phyloP scores from a whole-genome alignment of 2,329 filamentous ascomycete species.

The Aspergillus sp. region DNA sequence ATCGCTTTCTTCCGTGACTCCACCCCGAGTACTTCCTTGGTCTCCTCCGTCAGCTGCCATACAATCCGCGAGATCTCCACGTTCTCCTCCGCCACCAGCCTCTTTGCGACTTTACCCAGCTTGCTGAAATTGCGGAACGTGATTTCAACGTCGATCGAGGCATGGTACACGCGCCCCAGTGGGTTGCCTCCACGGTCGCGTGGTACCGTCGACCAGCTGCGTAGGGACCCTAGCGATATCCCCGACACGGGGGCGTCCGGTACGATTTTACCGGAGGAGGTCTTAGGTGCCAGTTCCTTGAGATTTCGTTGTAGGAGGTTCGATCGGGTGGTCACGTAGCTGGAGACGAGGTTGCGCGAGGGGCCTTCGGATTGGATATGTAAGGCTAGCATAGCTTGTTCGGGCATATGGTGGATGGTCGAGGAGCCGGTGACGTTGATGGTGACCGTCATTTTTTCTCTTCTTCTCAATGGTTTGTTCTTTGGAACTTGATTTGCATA shows the following conservation, averaged over 20 bases:
- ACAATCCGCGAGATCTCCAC: conserved; percentile 16
- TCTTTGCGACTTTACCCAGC: conserved; percentile 11
- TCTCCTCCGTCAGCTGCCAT: conserved; percentile 20
- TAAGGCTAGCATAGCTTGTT: conserved; percentile 9
- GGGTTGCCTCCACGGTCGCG: conserved; percentile 4
- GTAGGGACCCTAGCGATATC: conserved; percentile 4
- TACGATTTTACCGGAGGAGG: conserved; percentile 3
- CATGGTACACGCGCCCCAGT: conserved; percentile 10
- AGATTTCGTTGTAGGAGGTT: conserved; percentile 5
- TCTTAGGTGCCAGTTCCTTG: conserved; percentile 5
- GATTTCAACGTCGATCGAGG: conserved; percentile 11
- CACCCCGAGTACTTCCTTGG: conserved; percentile 9
- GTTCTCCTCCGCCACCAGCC: conserved; percentile 11
- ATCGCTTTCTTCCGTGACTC: conserved; percentile 16
- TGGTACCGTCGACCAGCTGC: conserved; percentile 4
- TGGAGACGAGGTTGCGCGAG: conserved; percentile 3
- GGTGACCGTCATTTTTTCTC: conserved; percentile 9
- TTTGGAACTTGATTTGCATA: too few relatives aligned
- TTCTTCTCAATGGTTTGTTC: not conserved
- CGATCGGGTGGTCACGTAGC: conserved; percentile 3
- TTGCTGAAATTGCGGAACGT: conserved; percentile 18
- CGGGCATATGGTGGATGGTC: conserved; percentile 7
- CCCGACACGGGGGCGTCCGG: conserved; percentile 9
- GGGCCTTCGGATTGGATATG: conserved; percentile 5
- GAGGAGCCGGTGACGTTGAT: conserved; percentile 10